Evolutionary conservation across 495 filamentous ascomycete genomes (phyloP).

Genomic region (Hypoxylon rickii): DNA sequence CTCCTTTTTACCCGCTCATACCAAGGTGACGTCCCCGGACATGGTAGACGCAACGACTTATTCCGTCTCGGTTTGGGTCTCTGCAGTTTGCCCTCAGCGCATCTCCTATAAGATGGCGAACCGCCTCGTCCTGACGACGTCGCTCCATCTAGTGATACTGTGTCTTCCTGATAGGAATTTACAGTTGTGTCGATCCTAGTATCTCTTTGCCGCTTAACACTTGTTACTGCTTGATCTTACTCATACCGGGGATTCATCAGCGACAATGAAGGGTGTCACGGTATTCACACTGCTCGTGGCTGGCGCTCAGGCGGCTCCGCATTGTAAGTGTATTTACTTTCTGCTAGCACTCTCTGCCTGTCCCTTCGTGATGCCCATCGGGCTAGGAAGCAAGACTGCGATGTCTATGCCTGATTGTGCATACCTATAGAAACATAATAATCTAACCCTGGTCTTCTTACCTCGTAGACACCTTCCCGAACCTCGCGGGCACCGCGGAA

Average conservation of each 20-base stretch:
- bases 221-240: background rate
- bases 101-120: constrained; percentile 19
- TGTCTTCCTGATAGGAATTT: too few relatives aligned
- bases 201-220: background rate
- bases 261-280: constrained; percentile 45
- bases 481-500: constrained; percentile 42
- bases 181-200: too few relatives aligned
- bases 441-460: constrained; percentile 34
- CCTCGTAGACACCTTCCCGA: constrained; percentile 34
- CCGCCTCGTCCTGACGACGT: too few relatives aligned
- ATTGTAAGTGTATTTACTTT: constrained; percentile 40
- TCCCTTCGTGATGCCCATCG: background rate
- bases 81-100: background rate
- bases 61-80: constrained; percentile 30
- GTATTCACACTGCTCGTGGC: constrained; percentile 40
- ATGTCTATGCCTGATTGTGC: too few relatives aligned
- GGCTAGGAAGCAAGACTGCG: background rate
- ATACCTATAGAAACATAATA: background rate
- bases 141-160: too few relatives aligned
- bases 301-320: constrained; percentile 44
- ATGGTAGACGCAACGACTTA: constrained; percentile 28
- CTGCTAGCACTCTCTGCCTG: background rate
- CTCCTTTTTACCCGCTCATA: constrained; percentile 33
- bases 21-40: constrained; percentile 18
- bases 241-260: background rate